Percentiles rank a stretch among this genome's conserved stretches.
phyloP scores from a whole-genome alignment of 2,329 filamentous ascomycete species.

The Alternaria conjuncta region DNA sequence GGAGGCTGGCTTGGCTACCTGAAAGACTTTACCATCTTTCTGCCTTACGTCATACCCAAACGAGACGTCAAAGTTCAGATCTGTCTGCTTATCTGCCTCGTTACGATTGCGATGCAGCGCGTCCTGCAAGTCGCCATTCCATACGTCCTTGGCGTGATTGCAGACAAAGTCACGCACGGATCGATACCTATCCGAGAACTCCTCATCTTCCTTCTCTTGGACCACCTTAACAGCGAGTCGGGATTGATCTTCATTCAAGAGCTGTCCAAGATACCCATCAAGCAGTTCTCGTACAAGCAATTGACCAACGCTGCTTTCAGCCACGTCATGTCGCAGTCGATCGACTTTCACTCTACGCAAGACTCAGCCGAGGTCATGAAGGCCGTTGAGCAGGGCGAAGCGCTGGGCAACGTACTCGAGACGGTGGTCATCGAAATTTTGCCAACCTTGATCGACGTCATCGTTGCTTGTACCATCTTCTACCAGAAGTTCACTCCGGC shows the following conservation, averaged over 20 bases:
- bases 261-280: not conserved
- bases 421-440: not conserved
- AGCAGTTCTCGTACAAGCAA: not conserved
- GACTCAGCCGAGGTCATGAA: not conserved
- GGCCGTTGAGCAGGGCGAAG: not conserved
- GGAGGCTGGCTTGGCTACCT: constrained; percentile 78
- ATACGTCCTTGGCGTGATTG: not conserved
- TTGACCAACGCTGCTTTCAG: not conserved
- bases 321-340: not conserved
- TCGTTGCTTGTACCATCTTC: not conserved
- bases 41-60: constrained; percentile 78
- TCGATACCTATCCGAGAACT: not conserved
- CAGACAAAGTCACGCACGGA: not conserved
- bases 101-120: not conserved
- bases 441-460: not conserved
- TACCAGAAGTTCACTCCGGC: not conserved
- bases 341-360: not conserved
- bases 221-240: not conserved
- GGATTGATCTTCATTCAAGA: not conserved
- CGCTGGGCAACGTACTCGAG: not conserved
- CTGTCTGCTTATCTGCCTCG: not conserved
- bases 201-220: not conserved
- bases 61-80: constrained; percentile 54
- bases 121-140: not conserved
- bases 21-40: constrained; percentile 74